Evolutionary conservation across 2,329 filamentous ascomycete species (phyloP).

Genomic region (Fusarium tuaranense): DNA sequence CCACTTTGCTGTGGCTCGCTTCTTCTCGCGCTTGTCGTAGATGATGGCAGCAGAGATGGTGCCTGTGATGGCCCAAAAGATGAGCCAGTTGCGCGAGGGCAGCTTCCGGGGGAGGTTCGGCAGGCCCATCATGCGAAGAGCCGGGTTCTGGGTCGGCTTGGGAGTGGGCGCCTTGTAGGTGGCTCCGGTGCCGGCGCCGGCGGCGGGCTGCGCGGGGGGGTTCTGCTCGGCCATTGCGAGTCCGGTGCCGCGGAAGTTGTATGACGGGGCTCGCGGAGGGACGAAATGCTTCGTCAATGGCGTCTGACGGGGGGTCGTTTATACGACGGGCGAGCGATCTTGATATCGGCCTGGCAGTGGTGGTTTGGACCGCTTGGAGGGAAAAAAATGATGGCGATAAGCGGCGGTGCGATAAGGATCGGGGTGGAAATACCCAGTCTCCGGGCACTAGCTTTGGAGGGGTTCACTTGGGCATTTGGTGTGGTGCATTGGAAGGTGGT

Average conservation of each 20-base stretch:
- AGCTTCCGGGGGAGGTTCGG: conserved; percentile 86
- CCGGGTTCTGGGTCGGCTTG: conserved; percentile 71
- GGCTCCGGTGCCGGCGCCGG: conserved; percentile 40
- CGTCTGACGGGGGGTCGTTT: conserved; percentile 10
- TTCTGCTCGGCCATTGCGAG: conserved; percentile 41
- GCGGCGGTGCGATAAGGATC: conserved; percentile 38
- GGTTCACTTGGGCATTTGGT: neutral
- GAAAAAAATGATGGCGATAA: conserved; percentile 41
- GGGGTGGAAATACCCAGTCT: conserved; percentile 41
- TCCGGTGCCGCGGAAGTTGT: neutral
- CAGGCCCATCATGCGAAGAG: conserved; percentile 83
- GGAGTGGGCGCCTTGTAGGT: conserved; percentile 52
- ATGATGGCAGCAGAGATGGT: conserved; percentile 84
- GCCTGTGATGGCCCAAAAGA: conserved; percentile 86
- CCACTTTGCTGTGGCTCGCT: conserved; percentile 87
- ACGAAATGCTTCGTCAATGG: neutral
- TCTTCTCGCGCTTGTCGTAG: conserved; percentile 94
- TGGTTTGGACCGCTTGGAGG: conserved; percentile 18
- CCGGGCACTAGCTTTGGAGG: conserved; percentile 17
- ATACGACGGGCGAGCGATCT: conserved; percentile 18
- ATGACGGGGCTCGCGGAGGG: neutral
- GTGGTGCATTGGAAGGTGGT: neutral
- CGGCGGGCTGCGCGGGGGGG: conserved; percentile 41
- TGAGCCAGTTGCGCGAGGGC: conserved; percentile 97
- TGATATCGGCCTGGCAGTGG: conserved; percentile 22